phyloP scores from a whole-genome alignment of 441 rosid genomes.

The Populus hybrid region DNA sequence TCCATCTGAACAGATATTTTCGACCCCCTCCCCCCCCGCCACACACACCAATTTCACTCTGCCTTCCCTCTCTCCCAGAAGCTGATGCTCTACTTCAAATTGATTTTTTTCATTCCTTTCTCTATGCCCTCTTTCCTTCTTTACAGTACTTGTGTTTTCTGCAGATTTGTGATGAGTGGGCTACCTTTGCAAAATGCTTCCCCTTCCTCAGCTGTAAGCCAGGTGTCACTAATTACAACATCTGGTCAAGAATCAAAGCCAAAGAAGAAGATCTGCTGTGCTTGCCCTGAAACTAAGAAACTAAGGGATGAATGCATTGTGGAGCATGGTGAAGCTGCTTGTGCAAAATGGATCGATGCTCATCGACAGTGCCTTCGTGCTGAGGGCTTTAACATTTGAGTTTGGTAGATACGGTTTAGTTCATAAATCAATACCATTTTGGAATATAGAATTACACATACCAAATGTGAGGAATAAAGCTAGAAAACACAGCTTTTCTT shows the following conservation, averaged over 20 bases:
- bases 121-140: background rate
- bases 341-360: constrained; percentile 94
- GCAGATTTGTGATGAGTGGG: constrained; percentile 44
- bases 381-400: constrained; percentile 87
- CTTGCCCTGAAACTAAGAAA: constrained; percentile 89
- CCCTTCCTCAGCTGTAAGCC: constrained; percentile 42
- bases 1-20: background rate
- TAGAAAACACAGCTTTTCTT: constrained; percentile 8
- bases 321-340: constrained; percentile 81
- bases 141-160: background rate
- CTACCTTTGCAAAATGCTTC: constrained; percentile 44
- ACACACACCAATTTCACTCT: background rate
- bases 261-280: constrained; percentile 90
- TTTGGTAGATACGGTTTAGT: constrained; percentile 14
- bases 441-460: constrained; percentile 14
- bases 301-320: constrained; percentile 92
- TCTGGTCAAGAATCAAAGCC: constrained; percentile 58
- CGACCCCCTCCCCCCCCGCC: background rate
- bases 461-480: constrained; percentile 24
- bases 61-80: background rate
- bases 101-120: background rate
- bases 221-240: constrained; percentile 29
- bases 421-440: no score
- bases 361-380: constrained; percentile 83
- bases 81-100: background rate